Evolutionary conservation across 2,329 filamentous ascomycete genomes (phyloP).

Genomic region (Penicillium hordei): DNA sequence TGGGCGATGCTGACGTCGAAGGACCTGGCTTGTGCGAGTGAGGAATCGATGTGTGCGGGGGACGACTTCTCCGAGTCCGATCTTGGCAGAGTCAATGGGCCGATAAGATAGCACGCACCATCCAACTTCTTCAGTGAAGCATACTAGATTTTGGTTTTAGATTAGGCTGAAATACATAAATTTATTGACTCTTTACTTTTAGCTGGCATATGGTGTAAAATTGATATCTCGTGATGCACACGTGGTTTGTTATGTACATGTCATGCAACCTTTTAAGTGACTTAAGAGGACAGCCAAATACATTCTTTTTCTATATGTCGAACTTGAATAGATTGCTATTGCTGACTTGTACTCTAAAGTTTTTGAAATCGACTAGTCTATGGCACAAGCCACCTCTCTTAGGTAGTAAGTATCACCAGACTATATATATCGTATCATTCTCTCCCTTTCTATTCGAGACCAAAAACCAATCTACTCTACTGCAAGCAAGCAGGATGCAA

Average conservation of each 20-base stretch:
- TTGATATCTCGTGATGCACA: neutral
- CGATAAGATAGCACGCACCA: constrained; percentile 24
- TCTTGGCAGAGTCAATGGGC: constrained; percentile 24
- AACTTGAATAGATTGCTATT: neutral
- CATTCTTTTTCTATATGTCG: neutral
- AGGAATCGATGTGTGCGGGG: constrained; percentile 40
- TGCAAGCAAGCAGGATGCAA: neutral
- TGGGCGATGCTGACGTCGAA: constrained; percentile 33
- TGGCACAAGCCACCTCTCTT: neutral
- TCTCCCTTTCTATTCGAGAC: neutral
- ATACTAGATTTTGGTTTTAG: neutral
- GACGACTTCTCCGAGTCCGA: constrained; percentile 30
- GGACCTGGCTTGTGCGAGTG: constrained; percentile 34
- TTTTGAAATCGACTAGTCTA: no score
- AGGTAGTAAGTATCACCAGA: neutral
- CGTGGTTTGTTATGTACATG: neutral
- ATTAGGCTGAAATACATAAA: neutral
- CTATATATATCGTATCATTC: neutral
- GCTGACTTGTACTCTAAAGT: no score
- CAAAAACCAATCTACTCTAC: neutral
- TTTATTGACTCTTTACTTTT: neutral
- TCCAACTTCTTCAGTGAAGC: neutral
- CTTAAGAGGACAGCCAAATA: neutral
- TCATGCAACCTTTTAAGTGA: neutral
- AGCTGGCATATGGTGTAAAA: neutral